Evolutionary conservation across 768 basidiomycete species (phyloP).

Genomic region (Lactifluus echinatus): DNA sequence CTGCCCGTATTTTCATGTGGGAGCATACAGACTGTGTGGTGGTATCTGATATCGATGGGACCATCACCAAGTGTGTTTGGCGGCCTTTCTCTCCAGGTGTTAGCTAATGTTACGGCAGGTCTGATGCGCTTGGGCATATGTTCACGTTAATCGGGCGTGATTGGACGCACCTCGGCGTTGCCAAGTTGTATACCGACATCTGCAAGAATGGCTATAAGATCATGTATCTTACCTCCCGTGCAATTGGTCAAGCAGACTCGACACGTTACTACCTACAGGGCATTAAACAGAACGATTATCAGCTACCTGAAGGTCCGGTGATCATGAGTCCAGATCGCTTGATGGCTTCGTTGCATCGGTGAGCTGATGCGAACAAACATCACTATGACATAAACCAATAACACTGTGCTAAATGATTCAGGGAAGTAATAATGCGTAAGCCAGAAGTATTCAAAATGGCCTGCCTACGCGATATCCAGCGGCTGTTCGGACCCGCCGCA

Average conservation of each 20-base stretch:
- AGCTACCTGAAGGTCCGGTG: slow-evolving; percentile 95
- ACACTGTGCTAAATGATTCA: slow-evolving; percentile 25
- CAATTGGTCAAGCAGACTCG: slow-evolving; percentile 96
- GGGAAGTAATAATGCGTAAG: slow-evolving; percentile 98
- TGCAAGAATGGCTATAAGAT: slow-evolving; percentile 94
- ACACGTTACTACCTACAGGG: slow-evolving; percentile 91
- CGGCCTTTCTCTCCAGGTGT: not conserved
- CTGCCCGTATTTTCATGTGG: slow-evolving; percentile 94
- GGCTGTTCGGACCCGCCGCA: slow-evolving; percentile 68
- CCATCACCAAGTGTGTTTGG: slow-evolving; percentile 82
- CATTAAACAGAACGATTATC: slow-evolving; percentile 92
- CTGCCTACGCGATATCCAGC: slow-evolving; percentile 88
- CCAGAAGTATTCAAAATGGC: slow-evolving; percentile 99
- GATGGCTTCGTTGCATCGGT: slow-evolving; percentile 93
- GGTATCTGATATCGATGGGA: slow-evolving; percentile 97
- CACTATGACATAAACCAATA: not conserved
- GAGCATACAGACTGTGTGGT: slow-evolving; percentile 85
- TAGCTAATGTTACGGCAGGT: slow-evolving; percentile 38
- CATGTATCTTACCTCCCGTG: slow-evolving; percentile 93
- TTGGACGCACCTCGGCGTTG: slow-evolving; percentile 96
- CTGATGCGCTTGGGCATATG: slow-evolving; percentile 92
- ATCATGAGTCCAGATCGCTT: slow-evolving; percentile 97
- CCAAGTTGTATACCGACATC: slow-evolving; percentile 95
- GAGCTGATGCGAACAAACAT: slow-evolving; percentile 22
- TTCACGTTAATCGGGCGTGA: slow-evolving; percentile 97